These are phyloP conservation scores for Murraya koenigii DNA, from an alignment of 345 rosid species.

Conservation along the genomic window DNA sequence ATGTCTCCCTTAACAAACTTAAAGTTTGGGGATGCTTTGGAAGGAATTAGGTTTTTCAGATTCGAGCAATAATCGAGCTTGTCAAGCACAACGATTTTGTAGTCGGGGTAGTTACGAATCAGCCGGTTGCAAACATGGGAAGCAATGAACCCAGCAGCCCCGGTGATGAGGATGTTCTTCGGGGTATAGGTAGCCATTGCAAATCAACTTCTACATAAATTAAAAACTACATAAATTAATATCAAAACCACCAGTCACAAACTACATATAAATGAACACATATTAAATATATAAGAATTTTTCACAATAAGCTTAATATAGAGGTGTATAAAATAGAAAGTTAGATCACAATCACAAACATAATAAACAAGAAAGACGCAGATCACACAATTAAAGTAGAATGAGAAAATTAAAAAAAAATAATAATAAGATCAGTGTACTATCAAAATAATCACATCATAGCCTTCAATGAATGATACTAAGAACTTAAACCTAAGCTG, in stretches of 20 bases:
- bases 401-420: not conserved
- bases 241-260: not conserved
- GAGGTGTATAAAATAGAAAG: not conserved
- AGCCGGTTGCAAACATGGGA: constrained; percentile 71
- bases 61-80: constrained; percentile 74
- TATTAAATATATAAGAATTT: not conserved
- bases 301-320: not conserved
- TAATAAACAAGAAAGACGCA: not conserved
- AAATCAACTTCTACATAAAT: constrained; percentile 14
- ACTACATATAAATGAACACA: not conserved
- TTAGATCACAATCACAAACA: not conserved
- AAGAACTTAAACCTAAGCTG: not conserved
- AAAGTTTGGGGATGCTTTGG: constrained; percentile 42
- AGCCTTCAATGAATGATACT: not conserved
- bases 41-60: constrained; percentile 54
- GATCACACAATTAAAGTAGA: not conserved
- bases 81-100: constrained; percentile 66
- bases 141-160: constrained; percentile 75
- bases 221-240: not conserved
- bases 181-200: constrained; percentile 44
- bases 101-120: constrained; percentile 51
- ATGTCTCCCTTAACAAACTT: constrained; percentile 71
- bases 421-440: not conserved
- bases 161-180: constrained; percentile 64
- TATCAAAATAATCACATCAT: not conserved